phyloP scores from a whole-genome alignment of 495 filamentous ascomycete species.

The Thermothielavioides terrestris region DNA sequence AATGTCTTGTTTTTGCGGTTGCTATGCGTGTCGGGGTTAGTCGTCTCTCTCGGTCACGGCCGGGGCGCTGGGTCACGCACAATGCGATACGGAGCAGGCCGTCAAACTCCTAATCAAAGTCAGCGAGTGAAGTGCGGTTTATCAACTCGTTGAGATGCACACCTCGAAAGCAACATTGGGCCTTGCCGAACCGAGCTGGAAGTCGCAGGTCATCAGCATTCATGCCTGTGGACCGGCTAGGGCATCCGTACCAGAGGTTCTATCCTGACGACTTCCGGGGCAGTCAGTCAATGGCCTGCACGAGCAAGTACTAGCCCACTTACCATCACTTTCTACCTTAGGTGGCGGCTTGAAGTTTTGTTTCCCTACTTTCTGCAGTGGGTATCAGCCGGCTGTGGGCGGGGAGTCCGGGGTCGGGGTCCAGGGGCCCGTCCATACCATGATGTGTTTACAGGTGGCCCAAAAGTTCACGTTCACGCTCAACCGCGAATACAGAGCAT shows the following conservation, averaged over 20 bases:
- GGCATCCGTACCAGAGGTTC: conserved; percentile 17
- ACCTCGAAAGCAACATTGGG: conserved; percentile 76
- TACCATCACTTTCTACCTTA: conserved; percentile 69
- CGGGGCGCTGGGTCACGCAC: conserved; percentile 26
- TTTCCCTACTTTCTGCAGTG: conserved; percentile 62
- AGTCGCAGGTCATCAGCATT: conserved; percentile 48
- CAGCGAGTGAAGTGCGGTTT: neutral
- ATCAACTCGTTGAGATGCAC: neutral
- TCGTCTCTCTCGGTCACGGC: neutral
- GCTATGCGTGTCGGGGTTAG: conserved; percentile 6
- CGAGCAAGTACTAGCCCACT: conserved; percentile 41
- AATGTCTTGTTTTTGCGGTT: conserved; percentile 58
- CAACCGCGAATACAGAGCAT: conserved; percentile 78
- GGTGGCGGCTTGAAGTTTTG: conserved; percentile 96
- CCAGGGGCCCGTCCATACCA: conserved; percentile 25
- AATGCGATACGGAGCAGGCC: conserved; percentile 80
- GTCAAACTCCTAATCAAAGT: conserved; percentile 61
- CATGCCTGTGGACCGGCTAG: neutral
- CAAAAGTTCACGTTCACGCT: conserved; percentile 93
- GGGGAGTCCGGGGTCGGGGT: too few relatives aligned
- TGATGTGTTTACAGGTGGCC: conserved; percentile 76
- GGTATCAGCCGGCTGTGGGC: conserved; percentile 1
- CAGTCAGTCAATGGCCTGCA: neutral
- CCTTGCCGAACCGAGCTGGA: conserved; percentile 60
- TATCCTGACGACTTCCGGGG: conserved; percentile 21